Percentiles rank a stretch among this genome's conserved stretches.
Evolutionary conservation across 306 rosid species (phyloP).

Genomic region (Quercus ilex): DNA sequence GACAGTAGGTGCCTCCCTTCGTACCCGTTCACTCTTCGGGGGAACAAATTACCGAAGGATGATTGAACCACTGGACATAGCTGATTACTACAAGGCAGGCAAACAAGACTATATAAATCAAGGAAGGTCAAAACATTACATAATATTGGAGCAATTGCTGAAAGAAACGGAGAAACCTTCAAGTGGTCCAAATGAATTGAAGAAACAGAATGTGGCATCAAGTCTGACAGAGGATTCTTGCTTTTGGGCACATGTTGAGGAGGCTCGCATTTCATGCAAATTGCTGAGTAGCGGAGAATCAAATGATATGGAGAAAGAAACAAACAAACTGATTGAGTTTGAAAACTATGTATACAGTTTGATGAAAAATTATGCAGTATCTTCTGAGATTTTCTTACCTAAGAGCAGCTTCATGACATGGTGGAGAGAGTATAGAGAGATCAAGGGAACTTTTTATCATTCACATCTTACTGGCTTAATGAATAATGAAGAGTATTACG

Average conservation of each 20-base stretch:
- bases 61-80: constrained; percentile 66
- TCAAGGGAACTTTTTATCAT: constrained; percentile 4
- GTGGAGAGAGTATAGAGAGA: constrained; percentile 43
- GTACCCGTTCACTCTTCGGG: constrained; percentile 32
- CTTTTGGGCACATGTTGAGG: constrained; percentile 77
- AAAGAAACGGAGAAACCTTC: neutral
- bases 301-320: neutral
- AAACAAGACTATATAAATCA: constrained; percentile 1
- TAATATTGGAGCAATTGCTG: constrained; percentile 41
- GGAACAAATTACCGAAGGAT: constrained; percentile 60
- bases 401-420: constrained; percentile 61
- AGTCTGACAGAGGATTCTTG: constrained; percentile 59
- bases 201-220: constrained; percentile 18
- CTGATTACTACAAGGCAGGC: constrained; percentile 30
- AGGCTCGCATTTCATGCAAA: constrained; percentile 37
- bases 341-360: constrained; percentile 37
- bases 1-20: constrained; percentile 23
- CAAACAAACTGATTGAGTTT: constrained; percentile 21
- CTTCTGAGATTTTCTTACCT: constrained; percentile 59
- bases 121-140: constrained; percentile 38
- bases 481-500: neutral
- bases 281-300: neutral
- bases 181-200: neutral
- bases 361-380: constrained; percentile 38
- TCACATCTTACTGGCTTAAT: constrained; percentile 32